Conservation (phyloP, 768 basidiomycete genomes). For the Boletus subcaerulescens region DNA sequence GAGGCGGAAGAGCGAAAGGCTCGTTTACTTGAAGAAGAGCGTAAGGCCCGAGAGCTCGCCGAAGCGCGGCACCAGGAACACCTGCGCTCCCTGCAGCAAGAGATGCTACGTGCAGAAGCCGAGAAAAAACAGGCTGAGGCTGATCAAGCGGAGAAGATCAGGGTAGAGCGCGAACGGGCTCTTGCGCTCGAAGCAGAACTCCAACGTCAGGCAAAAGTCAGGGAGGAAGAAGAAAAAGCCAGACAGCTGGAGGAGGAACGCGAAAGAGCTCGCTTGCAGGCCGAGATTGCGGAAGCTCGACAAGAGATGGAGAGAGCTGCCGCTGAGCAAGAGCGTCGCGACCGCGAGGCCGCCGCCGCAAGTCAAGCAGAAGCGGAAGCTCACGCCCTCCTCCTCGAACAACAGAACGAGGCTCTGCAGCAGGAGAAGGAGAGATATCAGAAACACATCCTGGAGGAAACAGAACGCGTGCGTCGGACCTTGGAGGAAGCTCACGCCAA, state of each 20-base stretch:
- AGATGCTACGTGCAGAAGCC: slow-evolving; percentile 25
- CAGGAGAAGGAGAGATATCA: slow-evolving; percentile 27
- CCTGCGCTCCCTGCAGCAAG: slow-evolving; percentile 24
- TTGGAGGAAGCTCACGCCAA: slow-evolving; percentile 25
- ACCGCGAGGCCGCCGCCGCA: slow-evolving; percentile 21
- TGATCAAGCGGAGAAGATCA: slow-evolving; percentile 28
- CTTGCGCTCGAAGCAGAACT: slow-evolving; percentile 30
- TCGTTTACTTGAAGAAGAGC: slow-evolving; percentile 31
- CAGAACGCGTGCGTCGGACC: slow-evolving; percentile 22
- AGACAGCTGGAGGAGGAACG: slow-evolving; percentile 24
- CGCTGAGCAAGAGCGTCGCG: slow-evolving; percentile 26
- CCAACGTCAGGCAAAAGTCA: slow-evolving; percentile 22
- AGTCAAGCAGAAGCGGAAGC: slow-evolving; percentile 28
- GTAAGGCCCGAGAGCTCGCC: slow-evolving; percentile 24
- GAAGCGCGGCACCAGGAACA: slow-evolving; percentile 31
- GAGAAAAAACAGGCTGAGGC: slow-evolving; percentile 20
- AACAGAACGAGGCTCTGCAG: slow-evolving; percentile 20
- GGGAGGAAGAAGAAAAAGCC: slow-evolving; percentile 26
- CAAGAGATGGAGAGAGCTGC: slow-evolving; percentile 23
- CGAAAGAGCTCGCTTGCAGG: slow-evolving; percentile 29
- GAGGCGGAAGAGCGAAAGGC: slow-evolving; percentile 30
- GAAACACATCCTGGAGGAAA: slow-evolving; percentile 24
- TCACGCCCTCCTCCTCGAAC: slow-evolving; percentile 21
- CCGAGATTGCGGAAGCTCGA: slow-evolving; percentile 26
- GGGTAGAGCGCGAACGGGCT: slow-evolving; percentile 28